These are phyloP conservation scores for Fraxinus angustifolia DNA, from an alignment of 305 asterid genomes.

Conservation along the genomic window DNA sequence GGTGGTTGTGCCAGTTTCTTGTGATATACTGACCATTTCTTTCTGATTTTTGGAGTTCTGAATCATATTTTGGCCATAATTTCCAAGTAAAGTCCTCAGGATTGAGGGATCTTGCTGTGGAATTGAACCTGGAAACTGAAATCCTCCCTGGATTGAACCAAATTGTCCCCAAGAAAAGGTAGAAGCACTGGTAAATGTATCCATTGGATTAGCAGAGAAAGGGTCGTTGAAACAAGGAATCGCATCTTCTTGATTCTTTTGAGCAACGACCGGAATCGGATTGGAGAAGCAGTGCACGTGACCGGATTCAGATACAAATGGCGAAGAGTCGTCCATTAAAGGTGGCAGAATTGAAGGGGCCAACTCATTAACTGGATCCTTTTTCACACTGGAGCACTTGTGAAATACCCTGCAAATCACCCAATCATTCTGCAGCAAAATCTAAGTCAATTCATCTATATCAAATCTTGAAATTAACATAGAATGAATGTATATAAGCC, in stretches of 20 bases:
- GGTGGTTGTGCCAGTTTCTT: slow-evolving; percentile 20
- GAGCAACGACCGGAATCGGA: slow-evolving; percentile 13
- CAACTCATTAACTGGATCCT: background rate
- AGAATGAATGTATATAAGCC: background rate
- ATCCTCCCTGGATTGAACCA: slow-evolving; percentile 25
- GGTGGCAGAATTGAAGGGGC: slow-evolving; percentile 34
- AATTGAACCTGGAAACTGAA: slow-evolving; percentile 23
- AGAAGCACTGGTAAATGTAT: slow-evolving; percentile 21
- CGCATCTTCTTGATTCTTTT: slow-evolving; percentile 28
- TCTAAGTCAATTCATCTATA: background rate
- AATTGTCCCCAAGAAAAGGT: slow-evolving; percentile 35
- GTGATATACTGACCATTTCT: slow-evolving; percentile 19
- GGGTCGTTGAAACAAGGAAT: slow-evolving; percentile 22
- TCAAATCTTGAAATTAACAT: background rate
- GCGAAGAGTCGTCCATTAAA: slow-evolving; percentile 39
- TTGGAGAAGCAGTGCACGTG: slow-evolving; percentile 85
- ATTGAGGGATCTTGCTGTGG: slow-evolving; percentile 28
- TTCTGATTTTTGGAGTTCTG: slow-evolving; percentile 22
- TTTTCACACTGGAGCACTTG: slow-evolving; percentile 27
- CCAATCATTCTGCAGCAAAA: slow-evolving; percentile 43
- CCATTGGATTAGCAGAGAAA: slow-evolving; percentile 21
- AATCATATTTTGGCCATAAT: slow-evolving; percentile 29
- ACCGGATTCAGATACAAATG: slow-evolving; percentile 14
- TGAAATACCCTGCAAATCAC: slow-evolving; percentile 51
- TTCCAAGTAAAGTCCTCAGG: slow-evolving; percentile 30